phyloP scores from a whole-genome alignment of 495 filamentous ascomycete genomes.

The Pseudomonodictys pantanalensis region DNA sequence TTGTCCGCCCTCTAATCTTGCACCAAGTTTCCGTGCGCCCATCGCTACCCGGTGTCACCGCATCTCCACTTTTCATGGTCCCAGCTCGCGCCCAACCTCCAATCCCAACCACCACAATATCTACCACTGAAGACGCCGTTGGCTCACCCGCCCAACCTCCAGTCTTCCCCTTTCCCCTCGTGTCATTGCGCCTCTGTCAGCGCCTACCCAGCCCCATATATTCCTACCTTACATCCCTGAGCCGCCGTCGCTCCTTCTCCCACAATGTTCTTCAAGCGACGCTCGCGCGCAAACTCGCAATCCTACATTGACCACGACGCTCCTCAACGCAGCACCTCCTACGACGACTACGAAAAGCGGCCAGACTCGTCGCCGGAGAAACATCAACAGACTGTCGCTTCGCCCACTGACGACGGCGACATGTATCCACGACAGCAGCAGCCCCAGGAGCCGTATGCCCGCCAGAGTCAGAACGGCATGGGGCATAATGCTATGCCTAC shows the following conservation, averaged over 20 bases:
- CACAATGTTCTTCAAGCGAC: constrained; percentile 36
- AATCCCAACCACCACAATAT: constrained; percentile 4
- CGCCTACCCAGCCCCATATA: constrained; percentile 3
- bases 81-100: too few species aligned
- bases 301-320: constrained; percentile 32
- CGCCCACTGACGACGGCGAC: constrained; percentile 24
- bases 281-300: constrained; percentile 31
- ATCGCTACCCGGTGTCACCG: too few species aligned
- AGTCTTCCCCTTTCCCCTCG: neutral
- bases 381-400: constrained; percentile 3
- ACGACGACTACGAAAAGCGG: constrained; percentile 32
- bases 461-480: constrained; percentile 7
- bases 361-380: constrained; percentile 26
- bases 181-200: neutral
- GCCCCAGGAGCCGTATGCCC: constrained; percentile 22
- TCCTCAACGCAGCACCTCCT: constrained; percentile 22
- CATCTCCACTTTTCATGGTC: too few species aligned
- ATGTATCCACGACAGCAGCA: constrained; percentile 30
- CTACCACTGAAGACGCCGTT: constrained; percentile 3
- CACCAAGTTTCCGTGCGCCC: too few species aligned
- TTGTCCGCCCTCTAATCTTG: too few species aligned
- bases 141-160: neutral
- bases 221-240: neutral
- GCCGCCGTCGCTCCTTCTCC: constrained; percentile 9
- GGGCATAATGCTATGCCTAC: constrained; percentile 23